Base-by-base conservation (phyloP, 805 yeast species). In the Jamesozyma spencerorum region DNA sequence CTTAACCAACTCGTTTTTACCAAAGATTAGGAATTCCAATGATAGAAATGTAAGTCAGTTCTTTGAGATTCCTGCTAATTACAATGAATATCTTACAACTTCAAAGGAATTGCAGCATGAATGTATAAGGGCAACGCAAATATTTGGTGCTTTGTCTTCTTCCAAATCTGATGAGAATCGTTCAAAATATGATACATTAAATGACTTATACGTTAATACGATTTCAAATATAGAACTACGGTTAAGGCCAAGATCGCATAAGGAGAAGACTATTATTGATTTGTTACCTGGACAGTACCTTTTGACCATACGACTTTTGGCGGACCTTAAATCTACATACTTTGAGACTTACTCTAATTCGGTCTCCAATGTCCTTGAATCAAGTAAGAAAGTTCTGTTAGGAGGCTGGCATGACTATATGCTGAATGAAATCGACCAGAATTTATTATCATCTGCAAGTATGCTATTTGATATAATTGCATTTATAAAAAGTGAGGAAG, bases 1-100 rank as follows among this genome's bases (percentile, higher is more conserved):
- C 0, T 67, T 90, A 34, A 83, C 82, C 54, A 90, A 90, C 55
- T 71, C 81, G 44, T 86, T 90, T 55, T 64, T 90, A 33, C 98
- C 97, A 0, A 66, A 83, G 28, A 22, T 49, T 3, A 33, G 24
- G 20, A 33, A 42, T n/a, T 41, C 37, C 12, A 44, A 41, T 20
- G 36, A 30, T 24, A 40, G 42, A 34, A 13, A 34, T 11, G 34
- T 33, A 5, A 39, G 39, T 3, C 42, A 31, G 7, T 46, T 45
- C 33, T 45, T 45, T 31, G 39, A 38, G 18, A 18, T 31, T n/a
- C 11, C 10, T 13, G 27, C 36, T 17, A 34, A 37, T n/a, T 19
- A 32, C 5, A 13, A 18, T 10, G 35, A 35, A 10, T 35, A 17
- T 27, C 31, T 19, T n/a, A 24, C 14, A 13, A 24, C 12, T 15